Percentiles rank a stretch among this genome's conserved stretches.
These are phyloP conservation scores for Trichoderma sp. DNA, from an alignment of 2,329 filamentous ascomycete genomes.

Conservation along the genomic window DNA sequence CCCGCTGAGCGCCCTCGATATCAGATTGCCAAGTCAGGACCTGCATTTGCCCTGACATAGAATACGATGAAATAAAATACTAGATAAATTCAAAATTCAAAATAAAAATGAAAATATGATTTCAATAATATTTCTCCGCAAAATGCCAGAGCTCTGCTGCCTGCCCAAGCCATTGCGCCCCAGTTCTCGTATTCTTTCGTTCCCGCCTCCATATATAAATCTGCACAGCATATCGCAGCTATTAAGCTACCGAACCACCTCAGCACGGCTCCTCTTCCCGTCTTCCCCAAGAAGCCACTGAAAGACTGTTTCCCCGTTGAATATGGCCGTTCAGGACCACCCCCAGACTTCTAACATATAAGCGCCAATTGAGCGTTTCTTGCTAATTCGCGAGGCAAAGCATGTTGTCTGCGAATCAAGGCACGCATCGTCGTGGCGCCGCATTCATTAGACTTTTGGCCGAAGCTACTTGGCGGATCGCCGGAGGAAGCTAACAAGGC, in stretches of 20 bases:
- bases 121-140: not conserved
- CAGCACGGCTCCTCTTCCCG: not conserved
- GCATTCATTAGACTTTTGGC: not conserved
- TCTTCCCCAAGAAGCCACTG: not conserved
- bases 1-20: not conserved
- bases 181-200: slow-evolving; percentile 1
- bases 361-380: not conserved
- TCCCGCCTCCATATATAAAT: not conserved
- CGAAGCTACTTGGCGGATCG: slow-evolving; percentile 4
- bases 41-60: not conserved
- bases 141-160: not conserved
- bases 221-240: not conserved
- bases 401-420: not conserved
- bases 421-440: not conserved
- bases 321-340: not conserved
- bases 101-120: not conserved
- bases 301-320: not conserved
- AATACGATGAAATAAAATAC: not conserved
- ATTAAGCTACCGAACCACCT: not conserved
- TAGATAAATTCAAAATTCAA: not conserved
- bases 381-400: not conserved
- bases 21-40: not conserved
- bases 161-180: not conserved
- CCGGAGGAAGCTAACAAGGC: not conserved
- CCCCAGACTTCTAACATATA: not conserved